phyloP scores from a whole-genome alignment of 2,329 filamentous ascomycete genomes.

The Calonectria naviculata region DNA sequence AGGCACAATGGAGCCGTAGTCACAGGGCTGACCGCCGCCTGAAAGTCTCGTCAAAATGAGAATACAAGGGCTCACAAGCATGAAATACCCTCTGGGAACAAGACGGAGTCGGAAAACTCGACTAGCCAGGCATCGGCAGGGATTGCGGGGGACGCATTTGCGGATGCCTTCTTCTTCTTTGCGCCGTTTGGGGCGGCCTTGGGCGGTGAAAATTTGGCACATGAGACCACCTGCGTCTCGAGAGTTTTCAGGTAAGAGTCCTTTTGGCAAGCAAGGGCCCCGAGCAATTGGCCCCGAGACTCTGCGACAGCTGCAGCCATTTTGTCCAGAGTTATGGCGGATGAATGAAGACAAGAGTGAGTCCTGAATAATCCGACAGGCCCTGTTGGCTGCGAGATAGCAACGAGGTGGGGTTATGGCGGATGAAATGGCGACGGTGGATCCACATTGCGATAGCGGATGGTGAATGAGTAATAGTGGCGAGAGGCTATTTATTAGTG shows the following conservation, averaged over 20 bases:
- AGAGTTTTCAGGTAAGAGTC: slow-evolving; percentile 40
- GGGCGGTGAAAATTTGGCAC: slow-evolving; percentile 34
- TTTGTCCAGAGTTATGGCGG: not conserved
- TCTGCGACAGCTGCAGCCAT: not conserved
- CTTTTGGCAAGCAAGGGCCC: slow-evolving; percentile 42
- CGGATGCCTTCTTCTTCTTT: slow-evolving; percentile 30
- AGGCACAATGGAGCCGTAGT: slow-evolving; percentile 38
- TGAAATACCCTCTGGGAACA: slow-evolving; percentile 43
- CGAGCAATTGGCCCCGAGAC: slow-evolving; percentile 24
- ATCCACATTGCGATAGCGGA: slow-evolving; percentile 5
- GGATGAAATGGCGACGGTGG: not conserved
- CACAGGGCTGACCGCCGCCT: slow-evolving; percentile 47
- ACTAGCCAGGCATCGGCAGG: slow-evolving; percentile 41
- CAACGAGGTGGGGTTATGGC: not conserved
- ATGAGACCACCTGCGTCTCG: slow-evolving; percentile 41
- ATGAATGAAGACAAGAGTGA: not conserved
- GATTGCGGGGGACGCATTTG: not conserved
- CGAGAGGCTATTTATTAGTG: not conserved
- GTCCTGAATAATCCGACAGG: not conserved
- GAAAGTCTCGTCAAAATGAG: not conserved
- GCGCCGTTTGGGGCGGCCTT: slow-evolving; percentile 23
- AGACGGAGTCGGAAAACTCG: slow-evolving; percentile 44
- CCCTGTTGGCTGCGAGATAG: not conserved
- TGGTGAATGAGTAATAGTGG: not conserved
- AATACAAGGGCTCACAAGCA: not conserved